Conservation (phyloP, 805 yeast genomes). For the Kodamaea leandrae region DNA sequence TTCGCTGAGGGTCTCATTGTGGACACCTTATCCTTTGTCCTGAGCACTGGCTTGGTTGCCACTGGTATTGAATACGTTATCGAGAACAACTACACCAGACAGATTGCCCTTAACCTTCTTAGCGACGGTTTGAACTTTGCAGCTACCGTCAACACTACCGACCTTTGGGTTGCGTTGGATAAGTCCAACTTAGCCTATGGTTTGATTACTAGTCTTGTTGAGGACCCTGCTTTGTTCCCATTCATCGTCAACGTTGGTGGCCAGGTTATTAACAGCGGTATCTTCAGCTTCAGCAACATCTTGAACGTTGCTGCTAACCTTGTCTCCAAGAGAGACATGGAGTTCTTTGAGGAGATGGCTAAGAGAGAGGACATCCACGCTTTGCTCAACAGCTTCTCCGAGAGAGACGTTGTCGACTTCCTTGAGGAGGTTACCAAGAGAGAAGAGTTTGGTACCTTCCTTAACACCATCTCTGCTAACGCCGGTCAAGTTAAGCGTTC, state of each 20-base stretch:
- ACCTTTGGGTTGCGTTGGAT: slow-evolving; percentile 28
- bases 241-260: slow-evolving; percentile 20
- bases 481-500: background rate
- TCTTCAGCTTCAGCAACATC: slow-evolving; percentile 14
- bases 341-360: background rate
- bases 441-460: background rate
- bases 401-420: slow-evolving; percentile 2
- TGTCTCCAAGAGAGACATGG: slow-evolving; percentile 5
- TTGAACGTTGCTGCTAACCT: slow-evolving; percentile 13
- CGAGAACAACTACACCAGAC: slow-evolving; percentile 22
- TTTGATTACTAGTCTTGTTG: slow-evolving; percentile 22
- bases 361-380: slow-evolving; percentile 11
- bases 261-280: slow-evolving; percentile 20
- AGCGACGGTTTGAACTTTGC: slow-evolving; percentile 16
- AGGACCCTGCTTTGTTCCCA: slow-evolving; percentile 24
- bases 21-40: slow-evolving; percentile 21
- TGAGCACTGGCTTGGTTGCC: slow-evolving; percentile 24
- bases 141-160: slow-evolving; percentile 21
- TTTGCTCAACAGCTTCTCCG: slow-evolving; percentile 1
- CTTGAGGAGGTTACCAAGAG: slow-evolving; percentile 6
- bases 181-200: slow-evolving; percentile 29
- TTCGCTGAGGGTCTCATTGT: slow-evolving; percentile 15
- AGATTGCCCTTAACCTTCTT: slow-evolving; percentile 17
- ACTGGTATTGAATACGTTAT: slow-evolving; percentile 22
- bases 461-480: background rate